Percentiles rank a stretch among this genome's conserved stretches.
These are phyloP conservation scores for Myrica gale DNA, from an alignment of 306 rosid genomes.

Conservation along the genomic window DNA sequence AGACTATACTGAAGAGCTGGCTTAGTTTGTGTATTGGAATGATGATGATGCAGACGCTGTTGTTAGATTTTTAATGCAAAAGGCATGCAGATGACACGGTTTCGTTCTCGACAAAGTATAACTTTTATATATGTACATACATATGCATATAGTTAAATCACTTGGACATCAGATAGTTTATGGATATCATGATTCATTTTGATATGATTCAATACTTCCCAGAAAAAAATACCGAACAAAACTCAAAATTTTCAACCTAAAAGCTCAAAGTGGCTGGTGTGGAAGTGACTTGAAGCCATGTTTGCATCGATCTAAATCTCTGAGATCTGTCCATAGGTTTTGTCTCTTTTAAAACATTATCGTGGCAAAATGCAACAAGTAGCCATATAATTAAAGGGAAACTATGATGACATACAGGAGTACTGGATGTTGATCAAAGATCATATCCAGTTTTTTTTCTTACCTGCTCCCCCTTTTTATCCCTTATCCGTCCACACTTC, in stretches of 20 bases:
- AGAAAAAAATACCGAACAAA: background rate
- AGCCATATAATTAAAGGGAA: background rate
- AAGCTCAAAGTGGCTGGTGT: slow-evolving; percentile 23
- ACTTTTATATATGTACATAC: too few relatives aligned
- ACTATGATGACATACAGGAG: too few relatives aligned
- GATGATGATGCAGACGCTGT: too few relatives aligned
- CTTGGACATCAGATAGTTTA: too few relatives aligned
- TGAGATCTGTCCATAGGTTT: slow-evolving; percentile 22
- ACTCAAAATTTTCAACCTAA: background rate
- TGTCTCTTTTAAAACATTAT: slow-evolving; percentile 23
- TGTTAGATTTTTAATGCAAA: too few relatives aligned
- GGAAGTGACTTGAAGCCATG: slow-evolving; percentile 27
- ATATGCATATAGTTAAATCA: too few relatives aligned
- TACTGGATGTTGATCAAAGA: background rate
- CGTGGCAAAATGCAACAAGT: background rate
- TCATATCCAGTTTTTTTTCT: background rate
- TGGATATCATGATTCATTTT: background rate
- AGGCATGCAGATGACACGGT: too few relatives aligned
- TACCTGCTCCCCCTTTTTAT: slow-evolving; percentile 10
- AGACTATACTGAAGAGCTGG: too few relatives aligned
- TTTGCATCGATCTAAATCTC: slow-evolving; percentile 19
- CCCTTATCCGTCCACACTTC: slow-evolving; percentile 12
- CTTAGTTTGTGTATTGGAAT: too few relatives aligned
- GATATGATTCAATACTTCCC: too few relatives aligned
- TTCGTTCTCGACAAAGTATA: too few relatives aligned